A percentile compares a stretch with the other conserved stretches of the same genome.
Conservation (phyloP, 1,139 yeast species). For the Debaryomyces singareniensis region DNA sequence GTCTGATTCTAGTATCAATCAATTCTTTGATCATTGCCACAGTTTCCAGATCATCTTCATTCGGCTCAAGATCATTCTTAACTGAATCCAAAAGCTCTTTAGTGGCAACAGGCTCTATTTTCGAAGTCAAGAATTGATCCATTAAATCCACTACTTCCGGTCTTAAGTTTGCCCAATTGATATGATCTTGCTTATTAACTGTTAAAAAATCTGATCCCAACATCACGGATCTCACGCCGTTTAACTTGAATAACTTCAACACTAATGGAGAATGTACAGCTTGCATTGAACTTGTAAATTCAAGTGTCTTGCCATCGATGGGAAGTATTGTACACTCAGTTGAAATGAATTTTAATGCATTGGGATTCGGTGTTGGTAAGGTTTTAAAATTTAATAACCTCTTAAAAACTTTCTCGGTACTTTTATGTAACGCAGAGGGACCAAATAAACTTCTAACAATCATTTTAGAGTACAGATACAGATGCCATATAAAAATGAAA, state of each 20-base stretch:
- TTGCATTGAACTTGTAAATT: constrained; percentile 65
- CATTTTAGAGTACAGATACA: too few species aligned
- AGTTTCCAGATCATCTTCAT: constrained; percentile 44
- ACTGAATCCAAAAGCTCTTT: constrained; percentile 35
- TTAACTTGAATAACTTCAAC: constrained; percentile 65
- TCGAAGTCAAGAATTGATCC: constrained; percentile 29
- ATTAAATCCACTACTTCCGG: constrained; percentile 39
- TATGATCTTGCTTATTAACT: constrained; percentile 41
- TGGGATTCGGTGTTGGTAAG: constrained; percentile 77
- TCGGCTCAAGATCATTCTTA: constrained; percentile 24
- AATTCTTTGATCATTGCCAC: constrained; percentile 55
- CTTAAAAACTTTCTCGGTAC: not conserved
- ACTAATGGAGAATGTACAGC: constrained; percentile 82
- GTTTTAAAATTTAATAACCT: constrained; percentile 35
- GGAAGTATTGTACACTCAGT: constrained; percentile 53
- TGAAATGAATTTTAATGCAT: constrained; percentile 76
- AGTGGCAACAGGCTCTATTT: constrained; percentile 45
- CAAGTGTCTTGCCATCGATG: constrained; percentile 51
- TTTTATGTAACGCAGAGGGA: not conserved
- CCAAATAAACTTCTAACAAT: not conserved
- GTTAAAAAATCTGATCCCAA: constrained; percentile 60
- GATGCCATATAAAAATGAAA: too few species aligned
- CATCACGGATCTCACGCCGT: constrained; percentile 85
- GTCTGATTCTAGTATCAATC: constrained; percentile 56
- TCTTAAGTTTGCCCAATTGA: constrained; percentile 41